Evolutionary conservation across 2,329 filamentous ascomycete species (phyloP).

Genomic region (Aspergillus bombycis): DNA sequence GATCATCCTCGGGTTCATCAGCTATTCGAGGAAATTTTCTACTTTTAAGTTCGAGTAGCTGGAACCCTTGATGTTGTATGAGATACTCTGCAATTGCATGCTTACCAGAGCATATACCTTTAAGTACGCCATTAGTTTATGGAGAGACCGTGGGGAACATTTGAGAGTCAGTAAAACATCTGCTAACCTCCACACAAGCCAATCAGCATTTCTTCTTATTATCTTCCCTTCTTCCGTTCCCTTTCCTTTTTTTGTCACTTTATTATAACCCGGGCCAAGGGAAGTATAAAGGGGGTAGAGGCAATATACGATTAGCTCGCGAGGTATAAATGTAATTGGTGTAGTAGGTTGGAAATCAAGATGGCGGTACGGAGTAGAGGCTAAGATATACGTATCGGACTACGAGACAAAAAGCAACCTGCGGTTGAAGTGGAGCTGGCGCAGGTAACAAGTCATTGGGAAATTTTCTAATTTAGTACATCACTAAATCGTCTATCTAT

Average conservation of each 20-base stretch:
- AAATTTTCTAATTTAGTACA: neutral
- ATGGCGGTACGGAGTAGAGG: neutral
- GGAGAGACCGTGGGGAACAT: neutral
- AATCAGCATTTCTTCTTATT: constrained; percentile 48
- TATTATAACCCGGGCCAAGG: neutral
- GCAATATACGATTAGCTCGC: neutral
- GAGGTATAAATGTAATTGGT: neutral
- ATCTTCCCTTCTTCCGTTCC: neutral
- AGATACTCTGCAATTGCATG: constrained; percentile 87
- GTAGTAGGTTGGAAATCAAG: neutral
- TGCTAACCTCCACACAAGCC: constrained; percentile 54
- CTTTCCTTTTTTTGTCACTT: neutral
- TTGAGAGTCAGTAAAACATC: neutral
- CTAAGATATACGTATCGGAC: neutral
- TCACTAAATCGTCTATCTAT: neutral
- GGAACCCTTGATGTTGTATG: constrained; percentile 80
- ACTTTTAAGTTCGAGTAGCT: constrained; percentile 64
- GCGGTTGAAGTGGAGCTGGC: neutral
- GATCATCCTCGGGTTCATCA: constrained; percentile 32
- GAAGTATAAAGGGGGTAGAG: neutral
- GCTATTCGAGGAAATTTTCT: constrained; percentile 27
- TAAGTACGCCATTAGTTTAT: constrained; percentile 19
- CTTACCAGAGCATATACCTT: constrained; percentile 93
- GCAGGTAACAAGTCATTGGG: neutral
- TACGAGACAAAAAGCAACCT: neutral